phyloP scores from a whole-genome alignment of 208 protist genomes.

The Trypanosoma brucei region DNA sequence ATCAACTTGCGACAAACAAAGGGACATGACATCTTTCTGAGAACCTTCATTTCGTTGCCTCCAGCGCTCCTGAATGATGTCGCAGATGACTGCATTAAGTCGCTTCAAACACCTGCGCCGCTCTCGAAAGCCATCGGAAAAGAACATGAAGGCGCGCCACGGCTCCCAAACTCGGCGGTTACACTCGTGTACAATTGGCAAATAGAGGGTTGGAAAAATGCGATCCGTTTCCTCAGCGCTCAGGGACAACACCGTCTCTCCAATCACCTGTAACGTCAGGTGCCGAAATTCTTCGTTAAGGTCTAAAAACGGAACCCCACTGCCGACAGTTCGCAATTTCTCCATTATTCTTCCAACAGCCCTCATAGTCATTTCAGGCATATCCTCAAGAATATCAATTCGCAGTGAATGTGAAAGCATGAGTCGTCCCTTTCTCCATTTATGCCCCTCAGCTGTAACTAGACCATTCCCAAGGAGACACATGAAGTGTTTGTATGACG shows the following conservation, averaged over 20 bases:
- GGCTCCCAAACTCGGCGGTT: slow-evolving; percentile 86
- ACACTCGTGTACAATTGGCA: slow-evolving; percentile 89
- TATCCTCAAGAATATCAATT: slow-evolving; percentile 82
- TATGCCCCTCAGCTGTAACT: slow-evolving; percentile 79
- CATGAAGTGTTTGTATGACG: slow-evolving; percentile 88
- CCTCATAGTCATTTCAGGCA: slow-evolving; percentile 67
- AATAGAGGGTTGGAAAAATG: slow-evolving; percentile 85
- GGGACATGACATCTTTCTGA: slow-evolving; percentile 64
- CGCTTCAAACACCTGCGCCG: slow-evolving; percentile 61
- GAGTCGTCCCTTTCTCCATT: slow-evolving; percentile 83
- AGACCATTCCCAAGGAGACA: slow-evolving; percentile 85
- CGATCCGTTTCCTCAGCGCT: slow-evolving; percentile 77
- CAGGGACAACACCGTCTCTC: slow-evolving; percentile 75
- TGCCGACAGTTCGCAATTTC: slow-evolving; percentile 34
- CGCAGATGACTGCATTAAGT: slow-evolving; percentile 68
- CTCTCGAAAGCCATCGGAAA: slow-evolving; percentile 59
- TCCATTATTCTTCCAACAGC: slow-evolving; percentile 62
- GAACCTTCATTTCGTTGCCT: slow-evolving; percentile 33
- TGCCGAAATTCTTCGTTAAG: slow-evolving; percentile 87
- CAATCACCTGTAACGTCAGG: slow-evolving; percentile 89
- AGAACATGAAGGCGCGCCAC: slow-evolving; percentile 82
- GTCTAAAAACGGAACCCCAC: slow-evolving; percentile 42
- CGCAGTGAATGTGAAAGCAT: slow-evolving; percentile 80
- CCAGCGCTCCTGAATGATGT: slow-evolving; percentile 74
- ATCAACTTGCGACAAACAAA: slow-evolving; percentile 84